Base-by-base conservation (phyloP, 2,329 filamentous ascomycete genomes). In the Triangularia verruculosa region DNA sequence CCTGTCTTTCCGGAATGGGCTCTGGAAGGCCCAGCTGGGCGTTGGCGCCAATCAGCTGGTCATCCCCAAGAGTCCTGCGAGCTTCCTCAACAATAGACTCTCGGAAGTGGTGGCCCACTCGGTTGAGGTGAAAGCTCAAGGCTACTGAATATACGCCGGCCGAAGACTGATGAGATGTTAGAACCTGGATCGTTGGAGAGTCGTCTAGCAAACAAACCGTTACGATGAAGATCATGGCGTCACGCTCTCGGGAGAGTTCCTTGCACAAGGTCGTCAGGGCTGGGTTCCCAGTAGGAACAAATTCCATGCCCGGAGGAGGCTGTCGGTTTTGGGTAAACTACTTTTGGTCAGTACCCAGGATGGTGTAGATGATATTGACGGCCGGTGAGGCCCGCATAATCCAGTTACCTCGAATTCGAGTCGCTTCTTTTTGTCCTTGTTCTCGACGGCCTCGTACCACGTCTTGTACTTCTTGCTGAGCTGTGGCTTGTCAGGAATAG, bases 181-280 rank as follows among this genome's bases (percentile, higher is more conserved):
- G 69, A 66, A 55, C 25, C 17, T 47, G 32, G 20, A 55, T 22
- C 32, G 59, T 57, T 30, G 25, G 25, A 22, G 28, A 25, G 30
- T n/a, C 13, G 22, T 13, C 7, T 56, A 43, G 43, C 20, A 52
- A 15, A 75, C 83, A 69, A 79, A 88, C 86, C 70, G 86, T 86
- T 56, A 89, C 86, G 63, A 89, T 88, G 69, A 87, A 89, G 15
- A 89, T 84, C 82, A 87, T 84, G 53, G 84, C 85, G 69, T 81
- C 86, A 58, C 79, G 78, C 68, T 87, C 83, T 67, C 87, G 80
- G 1, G 86, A 89, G 20, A 88, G 73, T 69, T 89, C 86, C 74
- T 89, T 89, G 78, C 87, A 89, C 52, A 79, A 76, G 61, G 77
- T 78, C 4, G 86, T 88, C 70, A 89, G 75, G 66, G 82, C 78